Evolutionary conservation across 805 yeast genomes (phyloP).

Genomic region (Peterozyma xylosa): DNA sequence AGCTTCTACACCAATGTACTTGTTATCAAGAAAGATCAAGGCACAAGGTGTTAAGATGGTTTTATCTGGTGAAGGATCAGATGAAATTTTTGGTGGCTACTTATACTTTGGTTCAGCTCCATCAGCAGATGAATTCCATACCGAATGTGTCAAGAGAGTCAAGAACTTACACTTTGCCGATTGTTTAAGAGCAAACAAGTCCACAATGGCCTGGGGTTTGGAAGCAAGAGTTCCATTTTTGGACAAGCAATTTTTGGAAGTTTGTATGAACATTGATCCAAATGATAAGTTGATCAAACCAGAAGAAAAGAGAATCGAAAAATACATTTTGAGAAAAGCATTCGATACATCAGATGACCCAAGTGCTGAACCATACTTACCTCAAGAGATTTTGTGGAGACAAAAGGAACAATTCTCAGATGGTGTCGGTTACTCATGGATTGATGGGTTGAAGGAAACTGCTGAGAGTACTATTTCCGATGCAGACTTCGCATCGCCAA

Average conservation of each 20-base stretch:
- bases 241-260: constrained; percentile 86
- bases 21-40: constrained; percentile 91
- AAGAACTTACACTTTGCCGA: constrained; percentile 96
- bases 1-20: constrained; percentile 99
- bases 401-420: constrained; percentile 99
- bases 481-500: constrained; percentile 85
- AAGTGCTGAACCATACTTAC: constrained; percentile 74
- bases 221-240: constrained; percentile 99
- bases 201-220: constrained; percentile 99
- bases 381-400: constrained; percentile 96
- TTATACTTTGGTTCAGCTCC: constrained; percentile 97
- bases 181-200: constrained; percentile 97
- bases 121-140: constrained; percentile 84
- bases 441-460: constrained; percentile 92
- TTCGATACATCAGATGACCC: constrained; percentile 90
- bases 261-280: constrained; percentile 93
- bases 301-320: constrained; percentile 77
- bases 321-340: constrained; percentile 94
- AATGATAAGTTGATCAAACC: constrained; percentile 78
- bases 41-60: constrained; percentile 99
- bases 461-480: constrained; percentile 84
- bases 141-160: constrained; percentile 92
- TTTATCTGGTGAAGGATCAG: constrained; percentile 97
- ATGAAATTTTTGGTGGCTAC: constrained; percentile 98
- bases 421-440: constrained; percentile 99